Percentiles rank a stretch among this genome's conserved stretches.
These are phyloP conservation scores for Scedosporium minutisporum DNA, from an alignment of 2,329 filamentous ascomycete species.

Conservation along the genomic window DNA sequence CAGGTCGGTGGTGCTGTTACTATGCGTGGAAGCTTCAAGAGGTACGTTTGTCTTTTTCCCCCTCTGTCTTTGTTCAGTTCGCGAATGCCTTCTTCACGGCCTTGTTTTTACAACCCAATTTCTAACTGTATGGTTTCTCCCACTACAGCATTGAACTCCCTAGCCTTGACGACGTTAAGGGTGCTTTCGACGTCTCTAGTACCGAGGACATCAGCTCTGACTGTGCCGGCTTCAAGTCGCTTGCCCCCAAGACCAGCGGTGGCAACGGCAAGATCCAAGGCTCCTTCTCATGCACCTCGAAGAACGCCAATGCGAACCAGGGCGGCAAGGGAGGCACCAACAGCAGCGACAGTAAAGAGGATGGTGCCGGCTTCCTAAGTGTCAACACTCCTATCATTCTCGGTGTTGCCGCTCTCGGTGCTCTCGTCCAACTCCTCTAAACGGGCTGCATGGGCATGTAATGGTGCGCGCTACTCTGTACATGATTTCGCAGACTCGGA, in stretches of 20 bases:
- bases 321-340: slow-evolving; percentile 23
- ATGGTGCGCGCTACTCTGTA: slow-evolving; percentile 1
- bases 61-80: neutral
- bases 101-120: slow-evolving; percentile 6
- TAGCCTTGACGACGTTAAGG: slow-evolving; percentile 55
- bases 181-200: slow-evolving; percentile 60
- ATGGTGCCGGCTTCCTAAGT: slow-evolving; percentile 33
- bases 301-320: slow-evolving; percentile 43
- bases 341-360: slow-evolving; percentile 22
- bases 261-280: slow-evolving; percentile 35
- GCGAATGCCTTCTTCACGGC: neutral
- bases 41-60: slow-evolving; percentile 45
- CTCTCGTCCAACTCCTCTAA: slow-evolving; percentile 44
- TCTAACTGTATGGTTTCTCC: neutral
- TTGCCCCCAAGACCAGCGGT: slow-evolving; percentile 25
- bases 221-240: slow-evolving; percentile 44
- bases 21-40: slow-evolving; percentile 73
- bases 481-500: neutral
- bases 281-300: slow-evolving; percentile 34
- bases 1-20: slow-evolving; percentile 72
- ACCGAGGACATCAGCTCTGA: slow-evolving; percentile 49
- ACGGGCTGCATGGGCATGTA: neutral
- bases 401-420: slow-evolving; percentile 36
- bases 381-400: slow-evolving; percentile 38
- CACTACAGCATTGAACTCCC: slow-evolving; percentile 58